phyloP scores from a whole-genome alignment of 805 yeast genomes.

The Yarrowia sp. region DNA sequence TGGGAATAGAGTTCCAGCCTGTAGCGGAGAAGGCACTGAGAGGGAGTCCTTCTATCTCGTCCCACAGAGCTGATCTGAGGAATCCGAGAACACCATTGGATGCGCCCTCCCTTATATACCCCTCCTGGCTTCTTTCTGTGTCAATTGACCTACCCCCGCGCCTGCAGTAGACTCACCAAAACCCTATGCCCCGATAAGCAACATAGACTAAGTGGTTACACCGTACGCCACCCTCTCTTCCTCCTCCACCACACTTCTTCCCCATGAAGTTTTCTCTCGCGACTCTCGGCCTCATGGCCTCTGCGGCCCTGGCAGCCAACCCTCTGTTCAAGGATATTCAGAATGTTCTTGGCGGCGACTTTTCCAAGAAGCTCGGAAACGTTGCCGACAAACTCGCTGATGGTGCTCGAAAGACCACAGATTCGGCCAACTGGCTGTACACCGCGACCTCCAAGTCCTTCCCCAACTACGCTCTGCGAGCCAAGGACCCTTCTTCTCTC shows the following conservation, averaged over 20 bases:
- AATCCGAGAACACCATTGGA: too few species aligned
- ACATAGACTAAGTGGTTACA: not conserved
- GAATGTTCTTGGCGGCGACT: constrained; percentile 19
- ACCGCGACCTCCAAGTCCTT: constrained; percentile 54
- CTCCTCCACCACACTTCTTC: not conserved
- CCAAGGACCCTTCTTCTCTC: constrained; percentile 60
- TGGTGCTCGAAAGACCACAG: not conserved
- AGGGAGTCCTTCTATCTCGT: too few species aligned
- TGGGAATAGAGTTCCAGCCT: constrained; percentile 13
- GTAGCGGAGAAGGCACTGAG: too few species aligned
- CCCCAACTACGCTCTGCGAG: constrained; percentile 55
- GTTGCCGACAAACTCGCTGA: constrained; percentile 13
- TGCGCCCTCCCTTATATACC: too few species aligned
- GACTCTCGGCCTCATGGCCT: constrained; percentile 6
- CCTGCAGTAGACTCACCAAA: too few species aligned
- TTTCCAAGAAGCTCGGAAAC: constrained; percentile 16
- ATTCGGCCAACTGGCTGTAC: constrained; percentile 32
- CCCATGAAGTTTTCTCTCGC: constrained; percentile 14
- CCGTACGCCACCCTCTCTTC: constrained; percentile 9
- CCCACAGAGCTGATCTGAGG: too few species aligned
- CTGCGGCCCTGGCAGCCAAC: constrained; percentile 22
- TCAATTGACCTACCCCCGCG: not conserved
- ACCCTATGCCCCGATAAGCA: constrained; percentile 9
- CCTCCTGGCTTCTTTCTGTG: too few species aligned
- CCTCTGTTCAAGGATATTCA: constrained; percentile 20